phyloP scores from a whole-genome alignment of 768 basidiomycete genomes.

The Auriscalpium microsporum region DNA sequence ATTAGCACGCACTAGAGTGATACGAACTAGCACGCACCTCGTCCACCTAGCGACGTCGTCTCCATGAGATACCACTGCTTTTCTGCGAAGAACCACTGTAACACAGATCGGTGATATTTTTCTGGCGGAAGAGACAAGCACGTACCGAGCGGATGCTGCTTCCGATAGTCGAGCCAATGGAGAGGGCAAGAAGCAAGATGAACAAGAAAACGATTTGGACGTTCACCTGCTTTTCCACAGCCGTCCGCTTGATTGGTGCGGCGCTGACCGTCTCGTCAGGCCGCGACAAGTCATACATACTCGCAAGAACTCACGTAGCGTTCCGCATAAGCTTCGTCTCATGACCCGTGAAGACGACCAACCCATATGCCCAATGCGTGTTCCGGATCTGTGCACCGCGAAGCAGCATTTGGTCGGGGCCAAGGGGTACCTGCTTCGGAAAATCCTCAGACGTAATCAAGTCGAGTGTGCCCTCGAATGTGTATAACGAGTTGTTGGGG shows the following conservation, averaged over 20 bases:
- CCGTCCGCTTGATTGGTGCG: constrained; percentile 93
- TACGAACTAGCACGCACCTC: constrained; percentile 36
- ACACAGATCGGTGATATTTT: neutral
- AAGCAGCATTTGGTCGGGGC: constrained; percentile 89
- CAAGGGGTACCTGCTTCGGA: constrained; percentile 79
- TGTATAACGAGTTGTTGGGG: constrained; percentile 96
- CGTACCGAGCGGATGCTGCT: constrained; percentile 75
- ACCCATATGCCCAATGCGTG: constrained; percentile 92
- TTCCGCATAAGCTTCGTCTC: constrained; percentile 99
- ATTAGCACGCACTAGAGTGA: constrained; percentile 3
- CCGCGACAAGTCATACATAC: neutral
- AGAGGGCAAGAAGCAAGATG: constrained; percentile 75
- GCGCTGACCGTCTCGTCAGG: constrained; percentile 42
- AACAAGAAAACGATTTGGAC: constrained; percentile 94
- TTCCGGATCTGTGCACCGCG: constrained; percentile 94
- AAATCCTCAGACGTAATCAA: constrained; percentile 47
- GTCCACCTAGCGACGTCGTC: constrained; percentile 44
- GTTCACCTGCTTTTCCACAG: constrained; percentile 94
- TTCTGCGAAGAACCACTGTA: constrained; percentile 75
- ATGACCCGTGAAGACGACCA: constrained; percentile 92
- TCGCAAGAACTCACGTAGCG: constrained; percentile 65
- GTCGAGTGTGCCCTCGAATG: constrained; percentile 80
- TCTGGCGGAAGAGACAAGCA: constrained; percentile 5
- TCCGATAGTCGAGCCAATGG: constrained; percentile 86
- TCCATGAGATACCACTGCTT: constrained; percentile 89